Base-by-base conservation (phyloP, 169 alveolate species). In the Babesia gibsoni region DNA sequence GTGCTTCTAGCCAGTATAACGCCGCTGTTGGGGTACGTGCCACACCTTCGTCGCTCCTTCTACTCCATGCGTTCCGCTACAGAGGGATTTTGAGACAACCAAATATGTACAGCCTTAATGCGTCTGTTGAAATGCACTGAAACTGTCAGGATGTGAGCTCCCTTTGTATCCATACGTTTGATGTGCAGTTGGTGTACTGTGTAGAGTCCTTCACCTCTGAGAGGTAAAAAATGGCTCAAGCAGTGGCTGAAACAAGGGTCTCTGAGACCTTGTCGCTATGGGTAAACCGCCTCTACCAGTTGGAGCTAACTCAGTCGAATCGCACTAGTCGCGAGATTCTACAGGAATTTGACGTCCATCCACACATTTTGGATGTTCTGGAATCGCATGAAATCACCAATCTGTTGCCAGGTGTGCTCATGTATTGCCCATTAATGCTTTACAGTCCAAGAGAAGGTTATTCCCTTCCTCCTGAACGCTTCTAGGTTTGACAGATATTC, bases 371-470 rank as follows among this genome's bases (percentile, higher is more conserved):
- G n/a, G 20, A 23, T 5, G 49, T 74, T 29, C 63, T 74, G 5
- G 68, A 63, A 63, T 25, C 25, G 3, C 64, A 74, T 32, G 14
- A 27, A 36, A 74, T 65, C 49, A 65, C 43, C 7, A 37, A 50
- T 20, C 46, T 74, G 30, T 66, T 65, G 4, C 80, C 84, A 35
- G 68, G 84, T 74, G 41, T n/a, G 63, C n/a, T 25, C 14, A 18
- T 1, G 35, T 42, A 3, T n/a, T 6, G 50, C 63, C 29, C 12
- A 32, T 16, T 37, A 16, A 64, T 12, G 22, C n/a, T 9, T 1
- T 22, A 27, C 35, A 77, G 86, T 77, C 14, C 86, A 77, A 45
- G 74, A 67, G 57, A 52, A 58, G 45, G 66, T 68, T 4, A 77
- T 77, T n/a, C 86, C 86, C 20, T 4, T 54, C 37, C 42, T 77